These are phyloP conservation scores for Quercus alba DNA, from an alignment of 306 rosid genomes.

Conservation along the genomic window DNA sequence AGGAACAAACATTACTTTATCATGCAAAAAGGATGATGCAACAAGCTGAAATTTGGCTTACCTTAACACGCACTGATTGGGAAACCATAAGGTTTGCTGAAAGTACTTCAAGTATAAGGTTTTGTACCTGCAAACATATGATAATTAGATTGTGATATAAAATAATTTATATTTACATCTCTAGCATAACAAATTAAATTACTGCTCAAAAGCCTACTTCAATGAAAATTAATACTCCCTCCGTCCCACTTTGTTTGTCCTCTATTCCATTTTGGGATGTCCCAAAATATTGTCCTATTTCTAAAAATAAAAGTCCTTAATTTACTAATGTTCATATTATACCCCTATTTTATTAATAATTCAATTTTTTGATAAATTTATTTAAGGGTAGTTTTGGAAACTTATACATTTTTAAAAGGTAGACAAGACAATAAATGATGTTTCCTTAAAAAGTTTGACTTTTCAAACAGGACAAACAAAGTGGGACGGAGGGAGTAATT, in stretches of 20 bases:
- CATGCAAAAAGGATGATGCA: not conserved
- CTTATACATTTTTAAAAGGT: too few relatives aligned
- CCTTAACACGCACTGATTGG: slow-evolving; percentile 62
- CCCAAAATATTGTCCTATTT: too few relatives aligned
- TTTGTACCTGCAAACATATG: slow-evolving; percentile 61
- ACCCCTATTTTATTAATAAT: too few relatives aligned
- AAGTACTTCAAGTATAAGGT: slow-evolving; percentile 82
- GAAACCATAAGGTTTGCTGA: slow-evolving; percentile 61
- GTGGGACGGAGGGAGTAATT: not conserved
- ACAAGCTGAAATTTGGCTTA: slow-evolving; percentile 34
- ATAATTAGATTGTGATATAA: not conserved
- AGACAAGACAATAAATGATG: too few relatives aligned
- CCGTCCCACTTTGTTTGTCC: too few relatives aligned
- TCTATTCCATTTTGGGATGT: too few relatives aligned
- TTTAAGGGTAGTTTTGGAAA: too few relatives aligned
- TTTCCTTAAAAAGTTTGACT: too few relatives aligned
- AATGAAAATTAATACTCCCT: not conserved
- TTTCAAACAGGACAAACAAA: too few relatives aligned
- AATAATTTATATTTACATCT: not conserved
- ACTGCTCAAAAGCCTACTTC: not conserved
- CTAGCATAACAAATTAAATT: not conserved
- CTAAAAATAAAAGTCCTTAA: too few relatives aligned
- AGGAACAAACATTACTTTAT: not conserved
- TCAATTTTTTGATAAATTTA: too few relatives aligned
- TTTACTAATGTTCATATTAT: too few relatives aligned